Evolutionary conservation across 441 rosid genomes (phyloP).

Genomic region (Macaranga tanarius): DNA sequence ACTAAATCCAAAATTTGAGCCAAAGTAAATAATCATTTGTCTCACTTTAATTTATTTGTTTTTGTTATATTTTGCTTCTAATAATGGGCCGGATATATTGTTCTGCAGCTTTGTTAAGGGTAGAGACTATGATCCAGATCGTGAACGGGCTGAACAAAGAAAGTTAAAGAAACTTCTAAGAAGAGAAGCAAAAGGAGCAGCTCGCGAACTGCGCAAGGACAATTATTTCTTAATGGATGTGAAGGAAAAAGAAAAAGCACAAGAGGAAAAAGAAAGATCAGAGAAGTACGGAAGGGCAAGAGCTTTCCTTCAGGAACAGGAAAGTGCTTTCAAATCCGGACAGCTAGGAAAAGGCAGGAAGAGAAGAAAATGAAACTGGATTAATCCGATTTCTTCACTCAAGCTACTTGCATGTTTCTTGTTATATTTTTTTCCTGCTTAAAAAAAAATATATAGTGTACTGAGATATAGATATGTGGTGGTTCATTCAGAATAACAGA

Average conservation of each 20-base stretch:
- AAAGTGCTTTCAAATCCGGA: constrained; percentile 80
- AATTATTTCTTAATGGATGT: constrained; percentile 59
- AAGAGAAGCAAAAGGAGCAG: constrained; percentile 65
- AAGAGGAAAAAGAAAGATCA: constrained; percentile 50
- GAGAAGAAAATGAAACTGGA: constrained; percentile 52
- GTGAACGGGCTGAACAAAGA: constrained; percentile 57
- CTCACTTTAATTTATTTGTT: background rate
- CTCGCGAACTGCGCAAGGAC: constrained; percentile 83
- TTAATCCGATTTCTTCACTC: background rate
- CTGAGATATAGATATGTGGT: background rate
- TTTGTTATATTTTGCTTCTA: background rate
- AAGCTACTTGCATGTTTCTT: too few relatives aligned
- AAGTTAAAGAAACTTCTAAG: constrained; percentile 57
- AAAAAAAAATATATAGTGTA: background rate
- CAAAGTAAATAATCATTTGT: constrained; percentile 47
- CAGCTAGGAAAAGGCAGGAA: constrained; percentile 80
- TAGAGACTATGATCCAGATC: constrained; percentile 91
- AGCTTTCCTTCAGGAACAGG: constrained; percentile 92
- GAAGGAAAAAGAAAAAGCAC: constrained; percentile 54
- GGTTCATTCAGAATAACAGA: background rate
- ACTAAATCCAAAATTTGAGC: constrained; percentile 78
- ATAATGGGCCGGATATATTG: background rate
- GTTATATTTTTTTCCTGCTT: background rate
- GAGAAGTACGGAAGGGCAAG: constrained; percentile 65
- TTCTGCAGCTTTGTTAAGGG: constrained; percentile 77